Base-by-base conservation (phyloP, 495 filamentous ascomycete genomes). In the Xylaria sp. region DNA sequence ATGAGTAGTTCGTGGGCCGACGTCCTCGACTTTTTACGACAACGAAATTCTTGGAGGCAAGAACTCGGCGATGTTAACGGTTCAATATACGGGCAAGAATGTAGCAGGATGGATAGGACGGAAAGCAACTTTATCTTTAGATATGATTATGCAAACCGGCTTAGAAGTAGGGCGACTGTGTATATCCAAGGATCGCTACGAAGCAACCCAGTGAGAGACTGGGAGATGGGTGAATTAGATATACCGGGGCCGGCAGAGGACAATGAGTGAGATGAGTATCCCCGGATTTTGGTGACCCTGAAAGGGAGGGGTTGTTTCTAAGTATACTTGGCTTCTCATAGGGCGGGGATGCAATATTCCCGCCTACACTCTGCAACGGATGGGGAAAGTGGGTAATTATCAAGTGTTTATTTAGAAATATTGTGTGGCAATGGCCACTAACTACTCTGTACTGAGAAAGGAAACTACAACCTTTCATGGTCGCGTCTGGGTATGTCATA, bases 1-100 rank as follows among this genome's bases (percentile, higher is more conserved):
- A 64, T 64, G 41, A 64, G 61, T 46, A 41, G 41, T 31, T 64
- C 41, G 15, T 64, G 61, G 61, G 41, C 5, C 14, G 61, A 64
- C 15, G 41, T 64, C 14, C 61, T 64, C 14, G 61, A 64, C 24
- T n/a, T 64, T 48, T 29, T 64, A 17, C 61, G 26, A 31, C 24
- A 48, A 46, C 61, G 41, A 26, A 64, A 48, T 64, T 21, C 61
- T 12, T 2, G 2, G 11, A 35, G 7, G 3, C 41, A 64, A 48
- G 0, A 17, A 8, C 2, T 64, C 6, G 61, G 41, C 26, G n/a
- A 17, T 15, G 21, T 8, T 0, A 5, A 9, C 24, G 21, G 24
- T 1, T 15, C 21, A 46, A 9, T 43, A 9, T 31, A 64, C 5
- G 61, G 61, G 17, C 61, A 64, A 43, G 61, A 64, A 33, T 64